Percentiles rank a stretch among this genome's conserved stretches.
Evolutionary conservation across 139 green algal species (phyloP).

Genomic region (Closterium sp.): DNA sequence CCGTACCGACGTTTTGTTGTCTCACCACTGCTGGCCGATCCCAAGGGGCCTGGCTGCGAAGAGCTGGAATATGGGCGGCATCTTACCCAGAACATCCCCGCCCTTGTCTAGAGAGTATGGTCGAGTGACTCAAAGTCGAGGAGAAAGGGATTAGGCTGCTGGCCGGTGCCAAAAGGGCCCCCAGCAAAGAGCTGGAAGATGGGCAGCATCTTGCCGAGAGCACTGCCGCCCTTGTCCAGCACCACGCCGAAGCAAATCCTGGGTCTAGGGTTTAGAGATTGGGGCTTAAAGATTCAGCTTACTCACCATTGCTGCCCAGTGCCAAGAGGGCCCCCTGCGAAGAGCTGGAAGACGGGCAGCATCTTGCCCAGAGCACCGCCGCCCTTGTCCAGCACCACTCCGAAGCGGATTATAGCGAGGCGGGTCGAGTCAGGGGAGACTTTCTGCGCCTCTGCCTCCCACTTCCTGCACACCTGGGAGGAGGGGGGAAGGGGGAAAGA

Average conservation of each 20-base stretch:
- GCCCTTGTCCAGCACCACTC: conserved; percentile 86
- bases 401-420: conserved; percentile 72
- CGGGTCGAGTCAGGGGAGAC: conserved; percentile 33
- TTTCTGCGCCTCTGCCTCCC: conserved; percentile 72
- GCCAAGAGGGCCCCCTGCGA: conserved; percentile 67
- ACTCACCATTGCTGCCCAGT: conserved; percentile 48
- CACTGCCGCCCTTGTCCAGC: conserved; percentile 83
- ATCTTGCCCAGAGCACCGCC: conserved; percentile 89
- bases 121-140: too few species aligned
- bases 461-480: conserved; percentile 72
- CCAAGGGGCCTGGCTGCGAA: conserved; percentile 72
- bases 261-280: too few species aligned
- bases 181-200: conserved; percentile 93
- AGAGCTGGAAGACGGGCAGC: conserved; percentile 91
- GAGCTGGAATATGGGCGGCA: conserved; percentile 93
- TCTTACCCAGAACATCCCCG: conserved; percentile 84
- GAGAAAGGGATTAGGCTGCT: too few species aligned
- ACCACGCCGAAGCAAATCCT: conserved; percentile 86
- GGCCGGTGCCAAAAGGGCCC: conserved; percentile 40
- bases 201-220: conserved; percentile 88
- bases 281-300: too few species aligned
- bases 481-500: too few species aligned
- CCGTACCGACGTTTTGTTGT: too few species aligned
- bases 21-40: conserved; percentile 18
- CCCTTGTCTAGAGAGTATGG: conserved; percentile 58